Base-by-base conservation (phyloP, 148 eudicot genomes). In the Simmondsia chinensis region DNA sequence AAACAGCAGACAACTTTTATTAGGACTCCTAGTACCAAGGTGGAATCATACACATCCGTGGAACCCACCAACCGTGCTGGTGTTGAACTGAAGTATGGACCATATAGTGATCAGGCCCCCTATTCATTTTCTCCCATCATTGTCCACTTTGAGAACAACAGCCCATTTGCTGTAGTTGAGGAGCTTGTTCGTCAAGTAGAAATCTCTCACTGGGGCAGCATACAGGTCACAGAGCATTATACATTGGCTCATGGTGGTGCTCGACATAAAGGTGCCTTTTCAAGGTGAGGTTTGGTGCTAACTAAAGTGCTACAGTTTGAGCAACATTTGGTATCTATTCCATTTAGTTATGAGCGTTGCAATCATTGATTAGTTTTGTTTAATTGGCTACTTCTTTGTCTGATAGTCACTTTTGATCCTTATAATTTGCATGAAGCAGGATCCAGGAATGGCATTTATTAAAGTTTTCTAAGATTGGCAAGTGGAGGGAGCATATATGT, bases 161-260 rank as follows among this genome's bases (percentile, higher is more conserved):
- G 64, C 39, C 79, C 99, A 40, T 91, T 91, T 70, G 79, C 88
- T 68, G 96, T 91, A 59, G 87, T 86, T 58, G 94, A 91, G 79
- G 99, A 91, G 61, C 88, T 91, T 68, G 69, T 79, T 52, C 94
- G 99, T 51, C 94, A 86, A 54, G 51, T 91, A 46, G 99, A 91
- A 58, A 70, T 91, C 46, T 91, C 99, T 64, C 99, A 91, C 21
- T 86, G 99, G 96, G 96, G 99, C 15, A 91, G 78, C 62, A 25
- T 91, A 35, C 96, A 79, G 61, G 70, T 91, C 14, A 86, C 74
- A 11, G 99, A 91, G 56, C 77, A 66, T 48, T 91, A 86, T 67
- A 77, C 52, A 43, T 56, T 91, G 68, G 83, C 61, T 63, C 86
- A 91, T 75, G 87, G 65, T 39, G 99, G 99, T 57, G 99, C 99